Evolutionary conservation across 1,284 basidiomycete genomes (phyloP).

Genomic region (Austroboletus rostrupii): DNA sequence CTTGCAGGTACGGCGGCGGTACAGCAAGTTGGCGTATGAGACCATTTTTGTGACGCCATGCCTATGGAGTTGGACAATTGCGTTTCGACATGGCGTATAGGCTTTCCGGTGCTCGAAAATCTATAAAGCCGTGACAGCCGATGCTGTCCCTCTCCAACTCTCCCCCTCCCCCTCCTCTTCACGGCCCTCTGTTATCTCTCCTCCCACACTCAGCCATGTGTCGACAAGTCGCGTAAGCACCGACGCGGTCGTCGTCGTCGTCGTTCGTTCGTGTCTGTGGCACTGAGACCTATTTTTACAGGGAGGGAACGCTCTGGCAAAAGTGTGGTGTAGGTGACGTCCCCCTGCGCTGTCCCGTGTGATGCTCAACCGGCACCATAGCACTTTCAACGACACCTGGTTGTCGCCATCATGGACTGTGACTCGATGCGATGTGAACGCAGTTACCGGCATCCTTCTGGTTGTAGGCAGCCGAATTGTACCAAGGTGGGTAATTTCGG

Average conservation of each 20-base stretch:
- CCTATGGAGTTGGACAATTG: conserved; percentile 19
- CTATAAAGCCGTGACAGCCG: conserved; percentile 26
- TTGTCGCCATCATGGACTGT: conserved; percentile 68
- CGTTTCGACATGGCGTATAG: conserved; percentile 26
- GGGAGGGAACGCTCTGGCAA: conserved; percentile 68
- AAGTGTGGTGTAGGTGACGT: conserved; percentile 54
- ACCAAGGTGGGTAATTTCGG: conserved; percentile 41
- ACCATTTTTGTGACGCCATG: conserved; percentile 16
- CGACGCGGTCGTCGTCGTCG: not conserved
- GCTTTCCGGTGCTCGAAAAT: conserved; percentile 18
- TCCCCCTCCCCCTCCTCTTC: conserved; percentile 1
- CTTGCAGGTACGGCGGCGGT: conserved; percentile 15
- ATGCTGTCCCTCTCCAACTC: conserved; percentile 16
- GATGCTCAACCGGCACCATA: conserved; percentile 24
- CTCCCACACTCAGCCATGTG: conserved; percentile 39
- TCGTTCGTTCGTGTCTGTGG: not conserved
- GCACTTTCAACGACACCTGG: conserved; percentile 71
- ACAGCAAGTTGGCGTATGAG: conserved; percentile 29
- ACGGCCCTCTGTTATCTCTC: conserved; percentile 1
- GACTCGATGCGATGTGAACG: conserved; percentile 55
- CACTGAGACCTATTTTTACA: conserved; percentile 29
- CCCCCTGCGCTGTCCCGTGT: conserved; percentile 4
- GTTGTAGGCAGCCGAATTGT: conserved; percentile 50
- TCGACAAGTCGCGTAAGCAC: conserved; percentile 51
- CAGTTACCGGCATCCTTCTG: conserved; percentile 55